Conservation (phyloP, 139 green algal species). For the Prasinococcaceae sp. region DNA sequence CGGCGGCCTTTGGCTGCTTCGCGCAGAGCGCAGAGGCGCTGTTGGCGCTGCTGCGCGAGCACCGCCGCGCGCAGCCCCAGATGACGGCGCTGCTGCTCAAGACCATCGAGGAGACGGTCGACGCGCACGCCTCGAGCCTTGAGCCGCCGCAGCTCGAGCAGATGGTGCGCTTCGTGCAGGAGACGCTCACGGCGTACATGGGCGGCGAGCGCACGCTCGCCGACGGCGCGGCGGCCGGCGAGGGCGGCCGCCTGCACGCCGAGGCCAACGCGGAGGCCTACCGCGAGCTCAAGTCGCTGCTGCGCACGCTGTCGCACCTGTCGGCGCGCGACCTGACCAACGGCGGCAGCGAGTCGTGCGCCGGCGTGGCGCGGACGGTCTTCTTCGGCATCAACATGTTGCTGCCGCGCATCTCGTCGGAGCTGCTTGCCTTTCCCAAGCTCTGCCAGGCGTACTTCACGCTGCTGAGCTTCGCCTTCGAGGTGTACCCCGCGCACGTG, state of each 20-base stretch:
- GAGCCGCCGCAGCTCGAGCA: slow-evolving; percentile 6
- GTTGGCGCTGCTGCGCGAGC: slow-evolving; percentile 19
- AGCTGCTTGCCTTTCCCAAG: slow-evolving; percentile 59
- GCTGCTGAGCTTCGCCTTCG: slow-evolving; percentile 53
- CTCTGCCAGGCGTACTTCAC: slow-evolving; percentile 49
- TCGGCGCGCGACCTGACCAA: too few species aligned
- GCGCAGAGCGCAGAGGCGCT: slow-evolving; percentile 5
- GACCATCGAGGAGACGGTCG: slow-evolving; percentile 51
- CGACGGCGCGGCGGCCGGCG: too few species aligned
- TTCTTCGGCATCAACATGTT: slow-evolving; percentile 46
- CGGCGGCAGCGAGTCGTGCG: too few species aligned
- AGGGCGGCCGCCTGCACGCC: too few species aligned
- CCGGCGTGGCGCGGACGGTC: too few species aligned
- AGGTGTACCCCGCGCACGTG: slow-evolving; percentile 45
- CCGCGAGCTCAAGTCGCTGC: slow-evolving; percentile 49
- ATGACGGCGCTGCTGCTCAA: slow-evolving; percentile 47
- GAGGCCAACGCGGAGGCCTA: slow-evolving; percentile 37
- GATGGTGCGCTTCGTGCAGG: slow-evolving; percentile 35
- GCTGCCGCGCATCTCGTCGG: slow-evolving; percentile 47
- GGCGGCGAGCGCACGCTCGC: slow-evolving; percentile 13
- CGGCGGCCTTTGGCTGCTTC: slow-evolving; percentile 19
- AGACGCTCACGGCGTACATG: slow-evolving; percentile 33
- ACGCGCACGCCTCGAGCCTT: slow-evolving; percentile 39
- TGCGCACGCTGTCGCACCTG: slow-evolving; percentile 56
- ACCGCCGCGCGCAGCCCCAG: slow-evolving; percentile 22